phyloP scores from a whole-genome alignment of 257 asterid species.

The Gentiana straminea region DNA sequence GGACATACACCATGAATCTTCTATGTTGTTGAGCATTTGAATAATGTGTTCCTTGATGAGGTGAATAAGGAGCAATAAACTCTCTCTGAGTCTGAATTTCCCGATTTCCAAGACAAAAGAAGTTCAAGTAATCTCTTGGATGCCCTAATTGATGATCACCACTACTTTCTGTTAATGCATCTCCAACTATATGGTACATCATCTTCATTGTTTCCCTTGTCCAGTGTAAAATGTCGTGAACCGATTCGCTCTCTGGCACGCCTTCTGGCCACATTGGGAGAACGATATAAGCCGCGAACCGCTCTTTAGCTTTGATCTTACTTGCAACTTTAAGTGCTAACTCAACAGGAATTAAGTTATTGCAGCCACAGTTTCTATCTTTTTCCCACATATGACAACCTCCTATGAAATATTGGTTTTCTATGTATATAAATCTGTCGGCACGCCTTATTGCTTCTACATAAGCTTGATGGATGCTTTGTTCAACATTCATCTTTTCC shows the following conservation, averaged over 20 bases:
- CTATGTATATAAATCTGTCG: slow-evolving; percentile 60
- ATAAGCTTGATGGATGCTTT: slow-evolving; percentile 72
- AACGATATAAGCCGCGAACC: slow-evolving; percentile 54
- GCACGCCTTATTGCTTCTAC: slow-evolving; percentile 84
- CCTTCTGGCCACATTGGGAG: slow-evolving; percentile 99
- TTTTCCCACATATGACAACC: slow-evolving; percentile 85
- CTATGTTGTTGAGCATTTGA: slow-evolving; percentile 66
- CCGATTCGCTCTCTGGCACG: slow-evolving; percentile 65
- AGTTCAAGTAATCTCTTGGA: slow-evolving; percentile 71
- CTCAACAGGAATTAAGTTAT: slow-evolving; percentile 76
- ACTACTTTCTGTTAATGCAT: slow-evolving; percentile 51
- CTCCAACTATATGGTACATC: slow-evolving; percentile 65
- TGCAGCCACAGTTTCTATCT: slow-evolving; percentile 67
- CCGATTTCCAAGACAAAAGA: slow-evolving; percentile 83
- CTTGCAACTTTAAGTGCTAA: slow-evolving; percentile 56
- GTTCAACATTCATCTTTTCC: slow-evolving; percentile 32
- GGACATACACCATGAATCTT: slow-evolving; percentile 91
- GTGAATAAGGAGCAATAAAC: slow-evolving; percentile 69
- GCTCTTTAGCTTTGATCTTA: slow-evolving; percentile 53
- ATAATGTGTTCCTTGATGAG: slow-evolving; percentile 59
- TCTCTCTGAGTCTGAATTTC: slow-evolving; percentile 65
- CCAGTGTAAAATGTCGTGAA: slow-evolving; percentile 73
- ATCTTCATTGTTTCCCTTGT: slow-evolving; percentile 75
- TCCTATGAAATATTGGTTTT: slow-evolving; percentile 86
- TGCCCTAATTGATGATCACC: slow-evolving; percentile 20